Base-by-base conservation (phyloP, 148 eudicot genomes). In the Camellia japonica region DNA sequence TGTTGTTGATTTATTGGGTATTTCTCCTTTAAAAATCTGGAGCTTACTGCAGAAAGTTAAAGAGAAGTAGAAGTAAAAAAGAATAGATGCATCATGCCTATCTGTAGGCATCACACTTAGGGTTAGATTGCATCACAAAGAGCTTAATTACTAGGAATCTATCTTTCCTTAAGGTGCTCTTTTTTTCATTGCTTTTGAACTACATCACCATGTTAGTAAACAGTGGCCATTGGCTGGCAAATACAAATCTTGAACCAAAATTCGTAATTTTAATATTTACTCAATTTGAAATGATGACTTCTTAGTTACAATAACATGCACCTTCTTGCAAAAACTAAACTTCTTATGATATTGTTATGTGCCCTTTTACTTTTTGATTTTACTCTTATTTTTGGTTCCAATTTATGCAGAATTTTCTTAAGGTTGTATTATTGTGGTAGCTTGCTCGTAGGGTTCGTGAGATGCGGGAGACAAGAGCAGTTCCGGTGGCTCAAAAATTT, bases 371-470 rank as follows among this genome's bases (percentile, higher is more conserved):
- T 16, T 56, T 68, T 5, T 65, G 43, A 7, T 52, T 43, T 23
- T 59, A 19, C 44, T 15, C 52, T 63, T 51, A 16, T 80, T 62
- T 71, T 81, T 75, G 62, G 41, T 59, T 70, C 23, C 59, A 19
- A 42, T 74, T 10, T 74, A 52, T 70, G 52, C 66, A 18, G 68
- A n/a, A 55, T 65, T 11, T 20, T 49, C 44, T 59, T 18, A 49
- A 80, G 52, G n/a, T 78, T 77, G 46, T 41, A 20, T 42, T 76
- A 14, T 76, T 80, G 63, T 87, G 85, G 78, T 91, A 96, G 99
- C 99, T 96, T 87, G 88, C 92, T 77, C 95, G 99, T 54, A 91
- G 95, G 85, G 99, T 96, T 75, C 97, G 99, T 62, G 99, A 96
- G 82, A 93, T 96, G 99, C 89, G 99, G 79, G 99, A 94, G 84